phyloP scores from a whole-genome alignment of 495 filamentous ascomycete genomes.

The Aspergillus heteromorphus region DNA sequence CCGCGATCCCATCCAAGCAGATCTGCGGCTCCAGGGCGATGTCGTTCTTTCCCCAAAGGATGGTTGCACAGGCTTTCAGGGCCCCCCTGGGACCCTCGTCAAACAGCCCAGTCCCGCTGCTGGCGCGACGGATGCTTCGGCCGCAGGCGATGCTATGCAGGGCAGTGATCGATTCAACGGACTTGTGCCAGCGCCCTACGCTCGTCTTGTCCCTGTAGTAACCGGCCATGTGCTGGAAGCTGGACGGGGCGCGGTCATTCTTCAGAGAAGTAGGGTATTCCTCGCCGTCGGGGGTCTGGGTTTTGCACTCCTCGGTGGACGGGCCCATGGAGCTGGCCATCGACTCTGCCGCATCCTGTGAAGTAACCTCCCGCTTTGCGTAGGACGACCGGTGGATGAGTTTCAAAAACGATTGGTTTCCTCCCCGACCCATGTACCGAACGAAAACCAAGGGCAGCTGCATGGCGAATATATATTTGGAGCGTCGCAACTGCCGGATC shows the following conservation, averaged over 20 bases:
- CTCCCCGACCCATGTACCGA: slow-evolving; percentile 31
- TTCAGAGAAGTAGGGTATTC: slow-evolving; percentile 27
- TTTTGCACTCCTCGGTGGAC: slow-evolving; percentile 27
- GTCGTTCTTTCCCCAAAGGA: slow-evolving; percentile 51
- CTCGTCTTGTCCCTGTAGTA: slow-evolving; percentile 47
- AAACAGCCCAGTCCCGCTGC: slow-evolving; percentile 39
- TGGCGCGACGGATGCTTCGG: slow-evolving; percentile 19
- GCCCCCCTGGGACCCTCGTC: slow-evolving; percentile 39
- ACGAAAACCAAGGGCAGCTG: slow-evolving; percentile 38
- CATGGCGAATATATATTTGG: slow-evolving; percentile 49
- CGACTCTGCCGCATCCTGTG: slow-evolving; percentile 30
- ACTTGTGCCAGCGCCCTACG: slow-evolving; percentile 39
- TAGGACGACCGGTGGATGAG: slow-evolving; percentile 27
- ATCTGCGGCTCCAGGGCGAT: slow-evolving; percentile 31
- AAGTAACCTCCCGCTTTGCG: slow-evolving; percentile 21
- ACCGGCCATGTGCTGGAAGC: slow-evolving; percentile 37
- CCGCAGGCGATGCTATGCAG: slow-evolving; percentile 36
- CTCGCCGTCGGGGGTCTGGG: slow-evolving; percentile 27
- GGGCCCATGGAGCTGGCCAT: slow-evolving; percentile 43
- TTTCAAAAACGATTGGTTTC: slow-evolving; percentile 40
- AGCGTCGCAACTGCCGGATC: slow-evolving; percentile 33
- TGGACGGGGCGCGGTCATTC: slow-evolving; percentile 23
- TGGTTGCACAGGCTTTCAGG: slow-evolving; percentile 43
- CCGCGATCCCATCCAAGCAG: slow-evolving; percentile 38
- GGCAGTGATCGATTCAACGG: slow-evolving; percentile 38